phyloP scores from a whole-genome alignment of 2,329 filamentous ascomycete genomes.

The Sporothrix variecibatus region DNA sequence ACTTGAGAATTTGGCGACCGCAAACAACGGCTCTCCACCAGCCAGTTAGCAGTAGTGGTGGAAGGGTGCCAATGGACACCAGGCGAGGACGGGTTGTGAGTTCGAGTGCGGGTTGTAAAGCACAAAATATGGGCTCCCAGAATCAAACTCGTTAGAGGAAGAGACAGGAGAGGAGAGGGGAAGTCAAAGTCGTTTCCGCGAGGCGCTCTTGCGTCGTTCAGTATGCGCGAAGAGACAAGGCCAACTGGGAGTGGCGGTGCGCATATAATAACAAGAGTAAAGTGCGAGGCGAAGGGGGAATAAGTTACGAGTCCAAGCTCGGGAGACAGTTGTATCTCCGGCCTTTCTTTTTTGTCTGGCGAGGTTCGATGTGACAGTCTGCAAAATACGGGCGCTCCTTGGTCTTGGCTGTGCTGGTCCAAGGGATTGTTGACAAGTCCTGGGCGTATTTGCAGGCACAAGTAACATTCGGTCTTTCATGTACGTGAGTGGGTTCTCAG shows the following conservation, averaged over 20 bases:
- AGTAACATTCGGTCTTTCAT: conserved; percentile 14
- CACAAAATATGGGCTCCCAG: background rate
- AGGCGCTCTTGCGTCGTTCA: background rate
- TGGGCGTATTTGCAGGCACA: conserved; percentile 10
- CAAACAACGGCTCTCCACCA: conserved; percentile 11
- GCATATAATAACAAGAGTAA: background rate
- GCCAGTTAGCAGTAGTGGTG: background rate
- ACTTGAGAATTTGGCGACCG: background rate
- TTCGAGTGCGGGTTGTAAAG: background rate
- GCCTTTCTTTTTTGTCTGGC: background rate
- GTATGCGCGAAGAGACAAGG: background rate
- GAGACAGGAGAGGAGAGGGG: background rate
- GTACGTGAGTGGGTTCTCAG: background rate
- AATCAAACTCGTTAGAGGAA: background rate
- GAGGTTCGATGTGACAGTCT: conserved; percentile 4
- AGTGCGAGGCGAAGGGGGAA: background rate
- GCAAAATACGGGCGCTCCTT: background rate
- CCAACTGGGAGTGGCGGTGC: conserved; percentile 10
- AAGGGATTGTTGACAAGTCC: conserved; percentile 1
- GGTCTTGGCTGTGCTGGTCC: background rate
- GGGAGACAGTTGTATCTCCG: conserved; percentile 21
- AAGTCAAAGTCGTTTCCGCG: background rate
- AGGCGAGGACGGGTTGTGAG: background rate
- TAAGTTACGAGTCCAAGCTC: conserved; percentile 7
- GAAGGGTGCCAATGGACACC: background rate